These are phyloP conservation scores for Hyparrhenia diplandra DNA, from an alignment of 176 grass and related monocot genomes.

Conservation along the genomic window DNA sequence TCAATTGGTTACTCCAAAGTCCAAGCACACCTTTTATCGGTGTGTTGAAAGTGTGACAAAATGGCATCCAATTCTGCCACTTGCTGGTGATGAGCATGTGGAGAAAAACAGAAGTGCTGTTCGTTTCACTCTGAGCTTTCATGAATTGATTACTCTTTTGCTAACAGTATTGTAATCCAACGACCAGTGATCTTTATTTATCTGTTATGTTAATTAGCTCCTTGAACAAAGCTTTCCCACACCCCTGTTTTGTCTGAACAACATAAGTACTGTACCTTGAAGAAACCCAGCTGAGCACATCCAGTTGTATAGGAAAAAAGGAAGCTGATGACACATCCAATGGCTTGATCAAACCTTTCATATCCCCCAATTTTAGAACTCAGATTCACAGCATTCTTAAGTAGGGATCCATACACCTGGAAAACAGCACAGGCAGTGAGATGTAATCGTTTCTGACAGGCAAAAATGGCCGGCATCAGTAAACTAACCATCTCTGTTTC, in stretches of 20 bases:
- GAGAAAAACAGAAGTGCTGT: not conserved
- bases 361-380: not conserved
- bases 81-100: not conserved
- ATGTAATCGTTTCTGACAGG: not conserved
- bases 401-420: too few relatives aligned
- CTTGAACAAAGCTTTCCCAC: not conserved
- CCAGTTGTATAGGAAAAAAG: not conserved
- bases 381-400: not conserved
- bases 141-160: not conserved
- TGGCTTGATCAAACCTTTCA: not conserved
- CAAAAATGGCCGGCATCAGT: not conserved
- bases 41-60: not conserved
- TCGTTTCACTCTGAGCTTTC: not conserved
- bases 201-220: not conserved
- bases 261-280: not conserved
- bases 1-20: slow-evolving; percentile 23
- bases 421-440: not conserved
- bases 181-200: not conserved
- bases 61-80: not conserved
- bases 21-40: slow-evolving; percentile 1
- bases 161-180: not conserved
- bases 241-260: not conserved
- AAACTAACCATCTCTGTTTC: slow-evolving; percentile 1
- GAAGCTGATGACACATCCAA: not conserved
- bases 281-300: not conserved